These are phyloP conservation scores for Pholiota molesta DNA, from an alignment of 768 basidiomycete species.

Conservation along the genomic window DNA sequence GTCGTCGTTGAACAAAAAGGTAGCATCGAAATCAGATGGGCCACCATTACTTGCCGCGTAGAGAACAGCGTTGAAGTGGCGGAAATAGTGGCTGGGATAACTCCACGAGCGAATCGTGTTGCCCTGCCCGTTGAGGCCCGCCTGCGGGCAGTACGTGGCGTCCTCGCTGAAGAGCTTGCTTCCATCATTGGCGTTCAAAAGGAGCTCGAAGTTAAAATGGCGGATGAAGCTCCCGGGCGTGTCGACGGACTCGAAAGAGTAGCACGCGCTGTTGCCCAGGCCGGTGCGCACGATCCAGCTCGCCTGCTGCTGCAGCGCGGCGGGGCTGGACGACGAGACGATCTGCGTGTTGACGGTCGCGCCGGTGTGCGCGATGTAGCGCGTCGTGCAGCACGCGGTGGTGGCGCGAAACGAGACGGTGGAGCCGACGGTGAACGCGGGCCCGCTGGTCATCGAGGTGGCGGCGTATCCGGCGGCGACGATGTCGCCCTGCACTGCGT, in stretches of 20 bases:
- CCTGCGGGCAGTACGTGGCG: background rate
- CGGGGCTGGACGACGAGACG: background rate
- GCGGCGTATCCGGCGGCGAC: constrained; percentile 14
- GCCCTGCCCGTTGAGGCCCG: background rate
- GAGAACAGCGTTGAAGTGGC: background rate
- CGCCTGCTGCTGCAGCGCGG: background rate
- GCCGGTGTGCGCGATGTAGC: background rate
- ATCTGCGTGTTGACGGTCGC: background rate
- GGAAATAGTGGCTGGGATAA: background rate
- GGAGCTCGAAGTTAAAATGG: background rate
- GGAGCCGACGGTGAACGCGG: constrained; percentile 13
- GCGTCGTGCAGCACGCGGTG: constrained; percentile 1
- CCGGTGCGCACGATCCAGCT: background rate
- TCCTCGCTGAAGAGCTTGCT: background rate
- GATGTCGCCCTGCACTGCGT: constrained; percentile 15
- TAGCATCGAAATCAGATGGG: background rate
- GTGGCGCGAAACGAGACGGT: constrained; percentile 12
- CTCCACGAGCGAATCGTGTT: background rate
- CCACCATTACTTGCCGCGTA: background rate
- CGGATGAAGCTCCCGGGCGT: constrained; percentile 1
- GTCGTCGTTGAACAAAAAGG: background rate
- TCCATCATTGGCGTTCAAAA: background rate
- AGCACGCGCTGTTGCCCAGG: background rate
- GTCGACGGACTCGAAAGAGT: background rate
- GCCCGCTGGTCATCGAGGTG: constrained; percentile 12